These are phyloP conservation scores for Leptomonas seymouri DNA, from an alignment of 208 protist genomes.

Conservation along the genomic window DNA sequence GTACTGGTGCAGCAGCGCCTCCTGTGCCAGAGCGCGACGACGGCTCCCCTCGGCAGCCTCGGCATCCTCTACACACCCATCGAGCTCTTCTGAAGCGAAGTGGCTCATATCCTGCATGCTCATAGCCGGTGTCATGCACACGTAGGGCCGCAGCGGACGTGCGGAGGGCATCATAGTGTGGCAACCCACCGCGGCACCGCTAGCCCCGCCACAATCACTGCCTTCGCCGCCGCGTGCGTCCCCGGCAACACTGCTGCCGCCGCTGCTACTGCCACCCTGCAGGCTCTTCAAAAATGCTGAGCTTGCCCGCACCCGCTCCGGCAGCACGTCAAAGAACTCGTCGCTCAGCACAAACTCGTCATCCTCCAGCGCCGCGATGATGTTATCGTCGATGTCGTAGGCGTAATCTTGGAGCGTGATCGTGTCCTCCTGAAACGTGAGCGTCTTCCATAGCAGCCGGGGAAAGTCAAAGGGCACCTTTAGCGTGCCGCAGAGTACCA, in stretches of 20 bases:
- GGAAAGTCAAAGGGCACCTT: constrained; percentile 76
- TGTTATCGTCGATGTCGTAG: constrained; percentile 84
- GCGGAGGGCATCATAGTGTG: constrained; percentile 15
- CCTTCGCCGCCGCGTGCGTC: not conserved
- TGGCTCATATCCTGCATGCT: constrained; percentile 39
- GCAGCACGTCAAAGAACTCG: constrained; percentile 62
- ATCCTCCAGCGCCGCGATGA: constrained; percentile 64
- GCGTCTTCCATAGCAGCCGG: constrained; percentile 87
- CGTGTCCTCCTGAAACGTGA: constrained; percentile 64
- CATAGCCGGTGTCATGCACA: constrained; percentile 49
- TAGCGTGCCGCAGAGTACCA: constrained; percentile 78
- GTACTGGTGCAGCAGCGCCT: constrained; percentile 83
- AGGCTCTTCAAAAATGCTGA: constrained; percentile 11
- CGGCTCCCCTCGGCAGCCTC: constrained; percentile 37
- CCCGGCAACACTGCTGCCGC: not conserved
- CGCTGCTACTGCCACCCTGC: constrained; percentile 4
- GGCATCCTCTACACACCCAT: constrained; percentile 24
- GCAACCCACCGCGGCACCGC: not conserved
- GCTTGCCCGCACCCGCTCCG: constrained; percentile 28
- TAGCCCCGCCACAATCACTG: not conserved
- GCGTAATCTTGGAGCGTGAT: constrained; percentile 81
- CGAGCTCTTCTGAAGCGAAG: constrained; percentile 32
- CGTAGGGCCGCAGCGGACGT: constrained; percentile 32
- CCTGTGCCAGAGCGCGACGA: constrained; percentile 51
- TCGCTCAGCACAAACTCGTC: constrained; percentile 83